Evolutionary conservation across 2,329 filamentous ascomycete genomes (phyloP), one percentile per base, ranked within the genome.

Genomic region (Cucurbitaria berberidis): DNA sequence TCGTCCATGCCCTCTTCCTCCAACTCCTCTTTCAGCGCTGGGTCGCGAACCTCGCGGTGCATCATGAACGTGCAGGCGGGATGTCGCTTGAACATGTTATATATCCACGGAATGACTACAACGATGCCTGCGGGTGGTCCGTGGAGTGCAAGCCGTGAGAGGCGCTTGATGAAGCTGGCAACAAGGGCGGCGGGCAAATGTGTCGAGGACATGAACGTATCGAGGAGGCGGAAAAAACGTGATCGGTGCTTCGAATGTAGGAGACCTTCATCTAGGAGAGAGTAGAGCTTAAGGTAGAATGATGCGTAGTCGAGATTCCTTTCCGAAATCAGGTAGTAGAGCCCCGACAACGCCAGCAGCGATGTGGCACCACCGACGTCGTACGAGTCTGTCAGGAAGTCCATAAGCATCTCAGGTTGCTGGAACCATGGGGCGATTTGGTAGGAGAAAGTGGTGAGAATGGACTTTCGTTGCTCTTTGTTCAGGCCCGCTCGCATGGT

Each of bases 361-460:
- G 95, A 93, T 42, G 88, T 91, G 13, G 91, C 89, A 39, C 95
- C 95, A 45, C 93, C 92, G 7, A 87, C 80, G 66, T 97, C 84
- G 78, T 96, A 98, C 26, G 88, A 96, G 76, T 95, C 91, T n/a
- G 92, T 96, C 49, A 99, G 79, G 75, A 98, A 99, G 78, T 99
- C 95, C 82, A 96, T 92, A 29, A 99, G 83, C 35, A 96, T 82
- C 69, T 98, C 93, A 1, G 92, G 89, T 57, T 91, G 90, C 42
- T 82, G 84, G 76, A 98, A 96, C 90, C 91, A 96, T 0, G 93
- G 93, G 21, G 90, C 89, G 63, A 97, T 91, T 29, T 86, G 86
- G 36, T 85, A 84, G 1, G 90, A 87, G 77, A 96, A 88, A 56
- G 89, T 83, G 55, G 85, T 83, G 42, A 99, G 81, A 2, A 96